A percentile compares a stretch with the other conserved stretches of the same genome.
Conservation (phyloP, 129 eudicot genomes). For the Heracleum sosnowskyi region DNA sequence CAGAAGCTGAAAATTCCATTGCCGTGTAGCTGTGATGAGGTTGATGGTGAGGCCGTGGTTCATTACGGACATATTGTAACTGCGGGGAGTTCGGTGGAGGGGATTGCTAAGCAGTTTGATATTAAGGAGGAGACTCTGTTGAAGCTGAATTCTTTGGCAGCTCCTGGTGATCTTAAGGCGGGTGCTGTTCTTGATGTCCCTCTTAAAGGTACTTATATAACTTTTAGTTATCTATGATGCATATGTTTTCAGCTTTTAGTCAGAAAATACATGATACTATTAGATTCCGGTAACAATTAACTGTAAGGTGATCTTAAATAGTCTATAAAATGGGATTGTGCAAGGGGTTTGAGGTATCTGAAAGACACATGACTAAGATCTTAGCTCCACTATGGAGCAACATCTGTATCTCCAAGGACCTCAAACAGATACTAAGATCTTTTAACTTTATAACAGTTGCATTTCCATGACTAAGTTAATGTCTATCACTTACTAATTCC, state of each 20-base stretch:
- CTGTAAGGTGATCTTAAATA: not conserved
- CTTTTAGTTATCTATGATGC: not conserved
- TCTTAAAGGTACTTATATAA: slow-evolving; percentile 55
- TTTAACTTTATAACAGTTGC: not conserved
- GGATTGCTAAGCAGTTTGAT: slow-evolving; percentile 55
- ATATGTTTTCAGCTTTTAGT: too few species aligned
- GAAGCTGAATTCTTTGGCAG: slow-evolving; percentile 35
- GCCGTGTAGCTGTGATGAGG: slow-evolving; percentile 90
- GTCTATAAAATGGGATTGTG: not conserved
- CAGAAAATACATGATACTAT: not conserved
- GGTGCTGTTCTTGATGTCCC: slow-evolving; percentile 74
- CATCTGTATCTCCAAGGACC: not conserved
- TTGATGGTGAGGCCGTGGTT: slow-evolving; percentile 49
- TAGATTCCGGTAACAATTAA: not conserved
- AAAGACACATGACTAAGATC: not conserved
- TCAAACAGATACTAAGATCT: not conserved
- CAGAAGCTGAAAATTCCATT: slow-evolving; percentile 64
- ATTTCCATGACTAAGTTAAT: not conserved
- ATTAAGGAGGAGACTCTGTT: slow-evolving; percentile 36
- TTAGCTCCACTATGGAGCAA: not conserved
- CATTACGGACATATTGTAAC: slow-evolving; percentile 63
- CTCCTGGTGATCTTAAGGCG: slow-evolving; percentile 37
- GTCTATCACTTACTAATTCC: not conserved
- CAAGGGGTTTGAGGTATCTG: not conserved
- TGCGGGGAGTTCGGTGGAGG: slow-evolving; percentile 30